Evolutionary conservation across 2,329 filamentous ascomycete species (phyloP), one percentile per base, ranked within the genome.

Genomic region (Cytospora piceae): DNA sequence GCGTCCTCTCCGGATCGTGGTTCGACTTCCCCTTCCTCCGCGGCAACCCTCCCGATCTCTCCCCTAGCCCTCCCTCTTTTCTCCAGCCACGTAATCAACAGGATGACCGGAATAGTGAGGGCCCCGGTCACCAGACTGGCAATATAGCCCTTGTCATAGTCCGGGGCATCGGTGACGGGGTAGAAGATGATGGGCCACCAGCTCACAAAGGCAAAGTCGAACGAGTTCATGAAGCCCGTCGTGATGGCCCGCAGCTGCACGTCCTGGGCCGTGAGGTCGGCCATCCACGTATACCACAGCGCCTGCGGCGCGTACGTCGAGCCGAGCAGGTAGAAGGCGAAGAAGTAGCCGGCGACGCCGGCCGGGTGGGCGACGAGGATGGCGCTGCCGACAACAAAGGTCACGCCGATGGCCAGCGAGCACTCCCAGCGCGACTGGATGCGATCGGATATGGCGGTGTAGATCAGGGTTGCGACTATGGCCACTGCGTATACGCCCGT

Each of bases 221-320:
- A 80, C 9, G 76, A 78, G 64, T 80, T 80, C 77, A 79, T 79
- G 57, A 78, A 79, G 0, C 78, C 78, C 0, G 79, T 81, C 3
- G 79, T 79, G 54, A 81, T 79, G 1, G 79, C 79, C 0, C 79
- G 73, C 2, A 81, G 73, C 52, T 81, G 79, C 11, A 77, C 62
- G 24, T 77, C 76, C 32, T 78, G 75, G 4, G 74, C 72, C 9
- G 76, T 78, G 9, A 81, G 70, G 61, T 81, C 79, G 0, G 79
- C 79, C 77, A 81, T 80, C 79, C 79, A 81, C 0, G 77, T 77
- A 67, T 81, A 81, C 79, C 79, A 81, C 22, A 81, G 71, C 5
- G 79, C 79, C 64, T 81, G 79, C 0, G 79, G 79, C 2, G 79
- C 79, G 61, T 78, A 81, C 0, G 78, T 80, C 0, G 79, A 80